Conservation (phyloP, 2,329 filamentous ascomycete species). For the Akanthomyces muscarius region DNA sequence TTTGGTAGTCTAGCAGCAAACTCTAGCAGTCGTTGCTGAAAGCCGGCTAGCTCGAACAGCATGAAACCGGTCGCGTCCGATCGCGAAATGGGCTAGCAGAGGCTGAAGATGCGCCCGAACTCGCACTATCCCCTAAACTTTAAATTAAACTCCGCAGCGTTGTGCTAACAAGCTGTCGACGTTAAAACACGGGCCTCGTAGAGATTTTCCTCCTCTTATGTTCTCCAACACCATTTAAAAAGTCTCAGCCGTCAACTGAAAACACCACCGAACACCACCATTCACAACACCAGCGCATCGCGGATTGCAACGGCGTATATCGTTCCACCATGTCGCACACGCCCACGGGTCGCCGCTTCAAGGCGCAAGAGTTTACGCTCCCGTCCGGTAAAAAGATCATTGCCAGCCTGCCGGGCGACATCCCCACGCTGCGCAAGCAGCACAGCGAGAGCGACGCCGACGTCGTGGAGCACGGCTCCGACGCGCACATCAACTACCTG, state of each 20-base stretch:
- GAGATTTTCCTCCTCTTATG: neutral
- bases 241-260: neutral
- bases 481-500: constrained; percentile 44
- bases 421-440: constrained; percentile 41
- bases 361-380: constrained; percentile 45
- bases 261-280: no score
- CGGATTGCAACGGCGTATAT: neutral
- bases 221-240: neutral
- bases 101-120: neutral
- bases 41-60: neutral
- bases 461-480: constrained; percentile 54
- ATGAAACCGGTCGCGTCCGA: neutral
- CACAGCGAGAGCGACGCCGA: constrained; percentile 45
- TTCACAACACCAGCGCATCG: neutral
- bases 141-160: neutral
- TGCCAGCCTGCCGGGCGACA: constrained; percentile 54
- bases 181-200: neutral
- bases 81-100: neutral
- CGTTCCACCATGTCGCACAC: neutral
- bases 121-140: constrained; percentile 3
- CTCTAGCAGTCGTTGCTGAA: neutral
- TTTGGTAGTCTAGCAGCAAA: neutral
- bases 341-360: constrained; percentile 1
- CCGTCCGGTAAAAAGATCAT: constrained; percentile 55
- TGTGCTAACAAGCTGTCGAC: neutral